Evolutionary conservation across 495 filamentous ascomycete species (phyloP).

Genomic region (Acidomyces sp.): DNA sequence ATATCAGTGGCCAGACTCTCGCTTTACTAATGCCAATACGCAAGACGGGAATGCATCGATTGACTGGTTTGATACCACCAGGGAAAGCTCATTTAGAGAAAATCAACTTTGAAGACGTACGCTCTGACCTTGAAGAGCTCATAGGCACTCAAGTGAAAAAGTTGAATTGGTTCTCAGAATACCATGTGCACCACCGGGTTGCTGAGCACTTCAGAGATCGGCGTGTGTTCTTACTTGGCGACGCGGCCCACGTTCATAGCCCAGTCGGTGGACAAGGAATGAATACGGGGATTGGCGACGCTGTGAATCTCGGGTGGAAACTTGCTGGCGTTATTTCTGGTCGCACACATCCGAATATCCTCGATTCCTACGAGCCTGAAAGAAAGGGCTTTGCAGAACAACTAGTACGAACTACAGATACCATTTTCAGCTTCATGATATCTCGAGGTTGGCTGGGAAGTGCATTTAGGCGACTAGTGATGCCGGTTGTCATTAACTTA

Average conservation of each 20-base stretch:
- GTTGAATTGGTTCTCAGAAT: constrained; percentile 2
- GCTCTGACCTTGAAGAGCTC: constrained; percentile 1
- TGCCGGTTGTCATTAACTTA: too few relatives aligned
- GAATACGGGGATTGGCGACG: constrained; percentile 11
- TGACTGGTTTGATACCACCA: constrained; percentile 1
- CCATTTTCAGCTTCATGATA: too few relatives aligned
- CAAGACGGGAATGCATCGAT: neutral
- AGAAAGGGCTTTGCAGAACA: too few relatives aligned
- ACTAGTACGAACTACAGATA: too few relatives aligned
- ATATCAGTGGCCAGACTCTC: neutral
- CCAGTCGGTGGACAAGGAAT: constrained; percentile 13
- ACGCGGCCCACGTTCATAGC: constrained; percentile 7
- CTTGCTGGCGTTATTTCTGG: too few relatives aligned
- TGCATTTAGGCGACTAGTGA: too few relatives aligned
- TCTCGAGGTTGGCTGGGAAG: too few relatives aligned
- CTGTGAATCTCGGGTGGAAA: neutral
- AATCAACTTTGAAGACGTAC: neutral
- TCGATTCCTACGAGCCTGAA: too few relatives aligned
- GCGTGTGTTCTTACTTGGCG: constrained; percentile 11
- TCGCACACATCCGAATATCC: too few relatives aligned
- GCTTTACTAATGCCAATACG: neutral
- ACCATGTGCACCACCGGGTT: constrained; percentile 2
- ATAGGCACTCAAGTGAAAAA: constrained; percentile 2
- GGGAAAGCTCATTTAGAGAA: neutral
- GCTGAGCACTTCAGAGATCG: constrained; percentile 7